phyloP scores from a whole-genome alignment of 768 basidiomycete species.

The Sarcodon sp. region DNA sequence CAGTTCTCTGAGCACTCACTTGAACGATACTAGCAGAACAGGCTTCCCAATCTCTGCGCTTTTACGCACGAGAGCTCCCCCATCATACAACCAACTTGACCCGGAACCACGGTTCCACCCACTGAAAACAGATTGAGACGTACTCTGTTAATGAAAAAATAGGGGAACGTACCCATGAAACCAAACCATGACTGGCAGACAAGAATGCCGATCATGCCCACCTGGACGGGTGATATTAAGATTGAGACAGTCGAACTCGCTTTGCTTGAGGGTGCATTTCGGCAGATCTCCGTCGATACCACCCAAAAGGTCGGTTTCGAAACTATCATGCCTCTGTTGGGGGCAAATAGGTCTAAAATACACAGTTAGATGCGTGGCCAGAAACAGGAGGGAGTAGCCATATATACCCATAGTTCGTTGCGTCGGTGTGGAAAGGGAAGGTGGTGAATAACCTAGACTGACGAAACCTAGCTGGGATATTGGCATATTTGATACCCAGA shows the following conservation, averaged over 20 bases:
- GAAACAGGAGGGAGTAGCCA: neutral
- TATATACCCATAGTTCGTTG: conserved; percentile 54
- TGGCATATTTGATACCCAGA: conserved; percentile 68
- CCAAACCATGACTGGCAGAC: conserved; percentile 73
- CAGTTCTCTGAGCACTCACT: conserved; percentile 31
- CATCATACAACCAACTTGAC: conserved; percentile 69
- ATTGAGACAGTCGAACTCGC: conserved; percentile 74
- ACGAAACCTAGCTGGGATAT: conserved; percentile 61
- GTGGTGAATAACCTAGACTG: conserved; percentile 50
- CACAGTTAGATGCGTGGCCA: neutral
- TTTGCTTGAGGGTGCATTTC: conserved; percentile 40
- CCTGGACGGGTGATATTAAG: conserved; percentile 70
- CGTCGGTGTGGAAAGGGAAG: conserved; percentile 47
- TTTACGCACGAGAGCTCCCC: conserved; percentile 56
- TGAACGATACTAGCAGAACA: conserved; percentile 60
- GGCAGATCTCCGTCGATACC: conserved; percentile 40
- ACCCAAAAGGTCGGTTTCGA: conserved; percentile 54
- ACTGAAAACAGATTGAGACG: conserved; percentile 21
- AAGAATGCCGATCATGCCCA: conserved; percentile 35
- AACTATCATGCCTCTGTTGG: conserved; percentile 33
- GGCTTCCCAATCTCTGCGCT: conserved; percentile 52
- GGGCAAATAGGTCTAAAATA: conserved; percentile 59
- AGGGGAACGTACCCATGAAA: conserved; percentile 56
- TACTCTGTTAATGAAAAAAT: neutral
- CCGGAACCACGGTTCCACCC: conserved; percentile 65